Conservation (phyloP, 495 filamentous ascomycete species). For the Podospora pseudopauciseta region DNA sequence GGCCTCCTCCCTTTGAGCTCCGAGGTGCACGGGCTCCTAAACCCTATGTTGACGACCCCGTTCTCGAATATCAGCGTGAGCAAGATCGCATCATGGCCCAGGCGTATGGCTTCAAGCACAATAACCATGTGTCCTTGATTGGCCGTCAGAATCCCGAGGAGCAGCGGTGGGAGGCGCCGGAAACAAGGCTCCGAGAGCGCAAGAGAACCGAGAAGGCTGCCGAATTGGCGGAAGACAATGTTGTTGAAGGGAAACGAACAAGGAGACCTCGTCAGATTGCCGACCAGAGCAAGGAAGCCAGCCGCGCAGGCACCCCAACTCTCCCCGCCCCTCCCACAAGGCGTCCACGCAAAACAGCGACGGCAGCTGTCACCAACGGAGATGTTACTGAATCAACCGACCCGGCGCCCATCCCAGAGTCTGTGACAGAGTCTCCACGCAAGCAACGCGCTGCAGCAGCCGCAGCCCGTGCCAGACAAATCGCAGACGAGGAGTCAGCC, state of each 20-base stretch:
- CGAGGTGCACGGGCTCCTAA: conserved; percentile 39
- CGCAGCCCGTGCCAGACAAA: conserved; percentile 4
- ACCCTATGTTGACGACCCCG: conserved; percentile 31
- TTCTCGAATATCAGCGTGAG: conserved; percentile 34
- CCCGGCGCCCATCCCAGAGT: conserved; percentile 1
- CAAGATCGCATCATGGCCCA: conserved; percentile 46
- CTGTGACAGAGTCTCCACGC: conserved; percentile 10
- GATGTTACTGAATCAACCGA: not conserved
- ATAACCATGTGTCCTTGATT: conserved; percentile 35
- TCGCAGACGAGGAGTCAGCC: conserved; percentile 8
- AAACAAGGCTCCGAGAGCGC: conserved; percentile 43
- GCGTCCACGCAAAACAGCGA: conserved; percentile 31
- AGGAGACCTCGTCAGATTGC: conserved; percentile 42
- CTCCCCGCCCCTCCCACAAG: conserved; percentile 20
- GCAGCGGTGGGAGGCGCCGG: conserved; percentile 43
- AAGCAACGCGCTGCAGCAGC: conserved; percentile 18
- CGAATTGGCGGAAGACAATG: conserved; percentile 41
- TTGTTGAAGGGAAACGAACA: conserved; percentile 41
- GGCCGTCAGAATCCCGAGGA: conserved; percentile 45
- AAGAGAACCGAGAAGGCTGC: conserved; percentile 47
- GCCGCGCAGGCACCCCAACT: conserved; percentile 38
- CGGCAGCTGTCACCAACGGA: conserved; percentile 20
- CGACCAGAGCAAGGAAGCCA: conserved; percentile 41
- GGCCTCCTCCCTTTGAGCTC: conserved; percentile 35
- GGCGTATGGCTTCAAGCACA: conserved; percentile 46